Evolutionary conservation across 225 moss, liverwort and hornwort species (phyloP), one percentile per base, ranked within the genome.

Genomic region (Sphagnum contortum): DNA sequence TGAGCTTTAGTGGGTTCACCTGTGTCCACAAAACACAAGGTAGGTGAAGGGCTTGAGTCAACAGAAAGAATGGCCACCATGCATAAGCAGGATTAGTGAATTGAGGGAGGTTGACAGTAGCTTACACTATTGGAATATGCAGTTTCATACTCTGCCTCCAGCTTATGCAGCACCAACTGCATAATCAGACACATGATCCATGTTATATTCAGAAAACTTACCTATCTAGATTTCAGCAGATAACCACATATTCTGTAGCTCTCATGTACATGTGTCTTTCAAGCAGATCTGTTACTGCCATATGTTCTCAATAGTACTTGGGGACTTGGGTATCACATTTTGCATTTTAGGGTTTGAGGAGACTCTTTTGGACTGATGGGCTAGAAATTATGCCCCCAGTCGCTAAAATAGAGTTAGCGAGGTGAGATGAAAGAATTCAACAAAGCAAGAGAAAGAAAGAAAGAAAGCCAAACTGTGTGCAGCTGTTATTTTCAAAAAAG

Each of bases 71-170:
- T 29, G 29, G 29, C 29, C 29, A 29, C 29, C 29, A 29, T 29
- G 29, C 29, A 29, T 29, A 29, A 29, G 29, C 29, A 29, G 29
- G 29, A 29, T 29, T 29, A 29, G 29, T 29, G 29, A 29, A 29
- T 29, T 29, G 29, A 29, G 29, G 69, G 29, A 63, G 67, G 44
- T 63, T 44, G 7, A 11, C 52, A 59, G 49, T 64, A 67, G 45
- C 86, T 80, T 75, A 86, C 86, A 59, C 65, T 74, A 63, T 70
- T 70, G 12, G 82, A 73, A 62, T 71, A 80, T 47, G 74, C 77
- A 6, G 44, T 70, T 63, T 79, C 77, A 68, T 80, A 80, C 59
- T 83, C 86, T 14, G 64, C 68, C 66, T 86, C 82, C 86, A 86
- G 47, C 60, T 80, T 86, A 47, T 76, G 44, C 12, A 71, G 77